Evolutionary conservation across 1,284 basidiomycete genomes (phyloP), one percentile per base, ranked within the genome.

Genomic region (Kwoniella shivajii): DNA sequence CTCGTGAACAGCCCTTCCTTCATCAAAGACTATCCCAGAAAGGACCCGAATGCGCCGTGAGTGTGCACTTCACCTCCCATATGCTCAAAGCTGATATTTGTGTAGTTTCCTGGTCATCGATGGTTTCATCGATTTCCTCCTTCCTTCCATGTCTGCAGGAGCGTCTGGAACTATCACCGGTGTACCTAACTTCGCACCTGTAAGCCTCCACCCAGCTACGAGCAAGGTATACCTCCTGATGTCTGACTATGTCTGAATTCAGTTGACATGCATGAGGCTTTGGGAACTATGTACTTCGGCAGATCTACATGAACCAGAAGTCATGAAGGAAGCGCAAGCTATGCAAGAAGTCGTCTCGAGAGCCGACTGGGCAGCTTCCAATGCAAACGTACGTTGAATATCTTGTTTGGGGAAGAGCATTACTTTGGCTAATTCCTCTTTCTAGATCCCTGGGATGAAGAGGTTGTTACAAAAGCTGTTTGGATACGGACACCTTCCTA

Each of bases 141-240:
- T 43, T 11, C 50, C 50, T 11, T 52, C 38, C 27, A 44, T 52
- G 27, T 14, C 38, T 1, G 18, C 30, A 13, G 30, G 30, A 30
- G 50, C 38, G 16, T 41, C 41, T 20, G 50, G 50, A 6, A 52
- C 50, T 4, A 41, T 52, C 50, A 52, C 38, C 14, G 50, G 50
- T 33, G 42, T 52, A 6, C 50, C 50, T 16, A 52, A 52, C 29
- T 52, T 52, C 24, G 50, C 50, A 5, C 50, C 50, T 33, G 37
- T 39, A 20, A 39, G 37, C 22, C n/a, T 3, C 18, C 13, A 6
- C 37, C n/a, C n/a, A 10, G n/a, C 4, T 16, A 10, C 18, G 11
- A 16, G n/a, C 16, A 16, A 39, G 4, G 14, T 39, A 20, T 9
- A 13, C 10, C 22, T 16, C 11, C n/a, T 16, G 11, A 16, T 39